A percentile compares a stretch with the other conserved stretches of the same genome.
phyloP scores from a whole-genome alignment of 768 basidiomycete species.

The Paxillus involutus region DNA sequence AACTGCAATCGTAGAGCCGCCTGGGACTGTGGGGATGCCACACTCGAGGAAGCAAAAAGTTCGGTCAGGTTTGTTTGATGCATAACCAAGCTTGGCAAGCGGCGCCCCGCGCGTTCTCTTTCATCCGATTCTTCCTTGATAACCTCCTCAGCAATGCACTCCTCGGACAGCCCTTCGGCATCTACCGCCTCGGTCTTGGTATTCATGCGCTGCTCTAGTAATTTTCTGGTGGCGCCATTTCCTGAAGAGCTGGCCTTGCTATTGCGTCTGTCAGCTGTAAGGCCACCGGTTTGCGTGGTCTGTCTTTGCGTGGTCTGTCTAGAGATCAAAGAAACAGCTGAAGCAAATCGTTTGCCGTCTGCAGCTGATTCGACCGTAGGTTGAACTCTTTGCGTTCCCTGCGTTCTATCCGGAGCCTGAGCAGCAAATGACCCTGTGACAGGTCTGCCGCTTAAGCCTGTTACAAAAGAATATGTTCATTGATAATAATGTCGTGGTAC shows the following conservation, averaged over 20 bases:
- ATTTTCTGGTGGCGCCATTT: not conserved
- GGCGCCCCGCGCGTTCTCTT: too few species aligned
- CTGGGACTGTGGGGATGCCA: not conserved
- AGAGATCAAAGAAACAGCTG: constrained; percentile 21
- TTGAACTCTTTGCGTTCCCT: not conserved
- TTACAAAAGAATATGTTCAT: not conserved
- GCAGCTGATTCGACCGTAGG: not conserved
- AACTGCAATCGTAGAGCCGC: constrained; percentile 23
- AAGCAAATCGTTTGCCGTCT: not conserved
- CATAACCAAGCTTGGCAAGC: constrained; percentile 4
- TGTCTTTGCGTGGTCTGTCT: not conserved
- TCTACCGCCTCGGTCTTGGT: not conserved
- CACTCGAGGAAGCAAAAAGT: constrained; percentile 14
- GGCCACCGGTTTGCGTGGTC: not conserved
- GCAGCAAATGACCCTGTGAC: too few species aligned
- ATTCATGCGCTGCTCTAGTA: not conserved
- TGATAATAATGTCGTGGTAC: not conserved
- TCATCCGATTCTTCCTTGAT: not conserved
- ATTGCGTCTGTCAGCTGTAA: not conserved
- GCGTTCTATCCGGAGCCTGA: not conserved
- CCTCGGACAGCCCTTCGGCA: not conserved
- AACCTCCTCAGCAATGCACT: constrained; percentile 19
- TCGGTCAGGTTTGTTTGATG: constrained; percentile 20
- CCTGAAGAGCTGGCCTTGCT: not conserved
- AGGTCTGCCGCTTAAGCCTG: constrained; percentile 18